phyloP scores from a whole-genome alignment of 805 yeast species.

The Isabelozyma heimii region DNA sequence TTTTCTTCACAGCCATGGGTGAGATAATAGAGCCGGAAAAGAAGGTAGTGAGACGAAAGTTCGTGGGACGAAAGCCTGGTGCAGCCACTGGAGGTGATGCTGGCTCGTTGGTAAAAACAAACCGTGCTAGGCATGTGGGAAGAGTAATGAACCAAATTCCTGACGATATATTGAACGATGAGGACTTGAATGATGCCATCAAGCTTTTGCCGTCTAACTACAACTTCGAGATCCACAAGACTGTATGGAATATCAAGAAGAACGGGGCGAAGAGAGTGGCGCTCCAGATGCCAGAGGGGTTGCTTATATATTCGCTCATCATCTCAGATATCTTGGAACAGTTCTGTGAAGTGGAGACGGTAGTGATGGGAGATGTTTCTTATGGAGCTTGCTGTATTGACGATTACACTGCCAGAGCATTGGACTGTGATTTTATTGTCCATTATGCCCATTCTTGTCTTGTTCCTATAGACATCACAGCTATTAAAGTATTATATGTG shows the following conservation, averaged over 20 bases:
- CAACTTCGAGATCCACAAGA: slow-evolving; percentile 93
- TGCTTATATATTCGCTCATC: slow-evolving; percentile 81
- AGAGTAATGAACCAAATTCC: slow-evolving; percentile 86
- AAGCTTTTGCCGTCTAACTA: slow-evolving; percentile 83
- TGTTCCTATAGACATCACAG: slow-evolving; percentile 90
- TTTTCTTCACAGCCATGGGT: too few species aligned
- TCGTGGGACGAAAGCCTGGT: slow-evolving; percentile 53
- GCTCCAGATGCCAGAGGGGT: slow-evolving; percentile 96
- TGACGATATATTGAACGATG: slow-evolving; percentile 73
- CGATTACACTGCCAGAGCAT: slow-evolving; percentile 88
- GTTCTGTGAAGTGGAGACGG: slow-evolving; percentile 80
- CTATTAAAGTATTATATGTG: slow-evolving; percentile 88
- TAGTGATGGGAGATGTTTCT: slow-evolving; percentile 98
- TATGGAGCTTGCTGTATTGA: slow-evolving; percentile 99
- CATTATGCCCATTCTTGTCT: slow-evolving; percentile 98
- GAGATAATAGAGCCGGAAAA: too few species aligned
- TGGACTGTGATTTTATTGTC: slow-evolving; percentile 91
- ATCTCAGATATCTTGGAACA: slow-evolving; percentile 92
- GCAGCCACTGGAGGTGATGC: slow-evolving; percentile 10
- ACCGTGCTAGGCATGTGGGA: slow-evolving; percentile 41
- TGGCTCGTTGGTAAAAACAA: slow-evolving; percentile 19
- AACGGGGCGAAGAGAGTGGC: slow-evolving; percentile 79
- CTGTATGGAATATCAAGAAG: slow-evolving; percentile 87
- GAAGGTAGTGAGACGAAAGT: slow-evolving; percentile 47
- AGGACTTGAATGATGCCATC: slow-evolving; percentile 81